Base-by-base conservation (phyloP, 2,329 filamentous ascomycete genomes). In the Nigrospora osmanthi region DNA sequence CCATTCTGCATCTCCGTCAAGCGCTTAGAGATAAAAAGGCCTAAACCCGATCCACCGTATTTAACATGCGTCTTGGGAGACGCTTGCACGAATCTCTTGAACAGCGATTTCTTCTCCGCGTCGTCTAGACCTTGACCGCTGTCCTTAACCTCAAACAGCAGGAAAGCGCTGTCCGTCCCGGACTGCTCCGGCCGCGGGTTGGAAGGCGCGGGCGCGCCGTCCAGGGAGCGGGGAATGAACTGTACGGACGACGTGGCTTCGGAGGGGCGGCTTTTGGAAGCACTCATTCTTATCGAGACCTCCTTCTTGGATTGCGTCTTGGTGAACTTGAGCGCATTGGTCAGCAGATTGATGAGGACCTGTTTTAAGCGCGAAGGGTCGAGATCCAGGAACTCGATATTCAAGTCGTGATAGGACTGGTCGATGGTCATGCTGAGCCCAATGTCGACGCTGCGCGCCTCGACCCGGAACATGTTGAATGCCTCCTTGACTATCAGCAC, bases 401-500 rank as follows among this genome's bases (percentile, higher is more conserved):
- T 70, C 17, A 87, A 62, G 9, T 76, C 68, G 7, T 73, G 69
- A 56, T 85, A 87, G 1, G 80, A 81, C 30, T 80, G 70, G 49
- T 86, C 79, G 19, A 89, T 73, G 0, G 71, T 68, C 54, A 88
- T 84, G 23, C 80, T 72, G 58, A 87, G 78, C 40, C 78, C 72
- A 45, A 90, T 89, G 38, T 82, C 81, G 45, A 85, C 82, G 10
- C 81, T 80, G 38, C 78, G 70, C 15, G 89, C 67, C 58, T 90
- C 85, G 3, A 82, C 74, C 60, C 88, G 83, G 53, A 89, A 88
- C 80, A 90, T 87, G 58, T 85, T 87, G 38, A 87, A 65, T 0
- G 81, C 81, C 38, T 79, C 70, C 49, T 81, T 76, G 2, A 85
- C 80, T 6, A 86, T 76, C 32, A 76, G 72, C 32, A 84, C 66